A percentile compares a stretch with the other conserved stretches of the same genome.
These are phyloP conservation scores for Priceomyces medius DNA, from an alignment of 805 yeast species.

Conservation along the genomic window DNA sequence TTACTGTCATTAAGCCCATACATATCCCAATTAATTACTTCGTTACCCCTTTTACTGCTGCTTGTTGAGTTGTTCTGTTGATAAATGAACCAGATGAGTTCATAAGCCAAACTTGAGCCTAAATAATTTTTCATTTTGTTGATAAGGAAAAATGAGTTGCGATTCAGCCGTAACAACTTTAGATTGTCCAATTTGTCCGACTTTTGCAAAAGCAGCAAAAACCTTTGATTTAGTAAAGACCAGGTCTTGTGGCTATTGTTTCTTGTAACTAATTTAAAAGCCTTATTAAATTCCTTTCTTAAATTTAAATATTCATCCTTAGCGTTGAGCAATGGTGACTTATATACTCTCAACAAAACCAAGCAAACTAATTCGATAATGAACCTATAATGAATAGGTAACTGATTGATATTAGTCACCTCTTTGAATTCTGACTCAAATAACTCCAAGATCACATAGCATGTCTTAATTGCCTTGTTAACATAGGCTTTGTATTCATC, in stretches of 20 bases:
- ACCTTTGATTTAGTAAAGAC: slow-evolving; percentile 22
- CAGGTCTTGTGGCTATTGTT: slow-evolving; percentile 17
- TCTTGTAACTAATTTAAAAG: slow-evolving; percentile 17
- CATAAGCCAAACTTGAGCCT: slow-evolving; percentile 36
- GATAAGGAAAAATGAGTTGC: slow-evolving; percentile 28
- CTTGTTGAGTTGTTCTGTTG: slow-evolving; percentile 24
- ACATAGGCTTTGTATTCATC: slow-evolving; percentile 29
- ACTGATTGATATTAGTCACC: slow-evolving; percentile 22
- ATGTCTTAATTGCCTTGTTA: slow-evolving; percentile 26
- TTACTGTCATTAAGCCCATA: slow-evolving; percentile 27
- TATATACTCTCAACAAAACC: slow-evolving; percentile 29
- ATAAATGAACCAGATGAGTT: slow-evolving; percentile 40
- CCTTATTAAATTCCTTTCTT: slow-evolving; percentile 22
- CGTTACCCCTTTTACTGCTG: slow-evolving; percentile 6
- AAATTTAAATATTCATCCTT: slow-evolving; percentile 24
- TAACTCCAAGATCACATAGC: slow-evolving; percentile 26
- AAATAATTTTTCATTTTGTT: slow-evolving; percentile 34
- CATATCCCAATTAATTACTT: slow-evolving; percentile 22
- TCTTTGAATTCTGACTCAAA: slow-evolving; percentile 18
- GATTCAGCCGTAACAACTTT: neutral
- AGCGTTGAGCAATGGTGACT: slow-evolving; percentile 28
- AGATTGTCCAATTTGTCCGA: slow-evolving; percentile 15
- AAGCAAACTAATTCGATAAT: slow-evolving; percentile 34
- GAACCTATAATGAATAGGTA: slow-evolving; percentile 43
- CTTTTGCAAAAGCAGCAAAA: slow-evolving; percentile 23